These are phyloP conservation scores for Hymenoscyphus occultus DNA, from an alignment of 2,329 filamentous ascomycete species.

Conservation along the genomic window DNA sequence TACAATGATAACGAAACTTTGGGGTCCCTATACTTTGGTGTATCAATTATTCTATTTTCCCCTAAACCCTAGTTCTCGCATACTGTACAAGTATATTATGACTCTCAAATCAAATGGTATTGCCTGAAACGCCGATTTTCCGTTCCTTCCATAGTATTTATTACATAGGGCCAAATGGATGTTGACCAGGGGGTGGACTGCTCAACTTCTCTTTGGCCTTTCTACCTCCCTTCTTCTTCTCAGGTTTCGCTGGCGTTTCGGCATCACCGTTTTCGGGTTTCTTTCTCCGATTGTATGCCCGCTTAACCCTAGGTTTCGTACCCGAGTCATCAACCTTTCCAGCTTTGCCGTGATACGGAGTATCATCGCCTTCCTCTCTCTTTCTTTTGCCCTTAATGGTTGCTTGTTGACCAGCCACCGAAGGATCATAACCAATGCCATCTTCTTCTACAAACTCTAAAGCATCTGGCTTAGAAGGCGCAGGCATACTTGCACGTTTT, in stretches of 20 bases:
- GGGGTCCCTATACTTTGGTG: background rate
- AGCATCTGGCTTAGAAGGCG: conserved; percentile 33
- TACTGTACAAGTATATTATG: background rate
- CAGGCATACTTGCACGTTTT: conserved; percentile 36
- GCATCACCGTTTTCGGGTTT: conserved; percentile 23
- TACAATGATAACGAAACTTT: background rate
- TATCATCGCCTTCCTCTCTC: conserved; percentile 50
- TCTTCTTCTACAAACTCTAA: conserved; percentile 39
- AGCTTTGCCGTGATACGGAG: conserved; percentile 57
- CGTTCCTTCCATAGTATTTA: conserved; percentile 4
- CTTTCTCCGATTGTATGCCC: conserved; percentile 28
- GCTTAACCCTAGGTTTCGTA: conserved; percentile 29
- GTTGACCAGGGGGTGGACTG: conserved; percentile 20
- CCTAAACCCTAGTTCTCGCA: background rate
- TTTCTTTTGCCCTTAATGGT: conserved; percentile 40
- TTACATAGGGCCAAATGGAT: conserved; percentile 15
- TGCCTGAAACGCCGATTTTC: conserved; percentile 7
- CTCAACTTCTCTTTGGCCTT: conserved; percentile 58
- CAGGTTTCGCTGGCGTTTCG: conserved; percentile 16
- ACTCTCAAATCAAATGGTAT: conserved; percentile 4
- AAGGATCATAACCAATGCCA: conserved; percentile 36
- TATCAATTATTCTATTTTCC: background rate
- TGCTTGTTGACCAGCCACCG: conserved; percentile 23
- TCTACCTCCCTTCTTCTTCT: conserved; percentile 39
- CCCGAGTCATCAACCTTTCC: conserved; percentile 37